phyloP scores from a whole-genome alignment of 2,329 filamentous ascomycete species.

The Aspergillus sp. region DNA sequence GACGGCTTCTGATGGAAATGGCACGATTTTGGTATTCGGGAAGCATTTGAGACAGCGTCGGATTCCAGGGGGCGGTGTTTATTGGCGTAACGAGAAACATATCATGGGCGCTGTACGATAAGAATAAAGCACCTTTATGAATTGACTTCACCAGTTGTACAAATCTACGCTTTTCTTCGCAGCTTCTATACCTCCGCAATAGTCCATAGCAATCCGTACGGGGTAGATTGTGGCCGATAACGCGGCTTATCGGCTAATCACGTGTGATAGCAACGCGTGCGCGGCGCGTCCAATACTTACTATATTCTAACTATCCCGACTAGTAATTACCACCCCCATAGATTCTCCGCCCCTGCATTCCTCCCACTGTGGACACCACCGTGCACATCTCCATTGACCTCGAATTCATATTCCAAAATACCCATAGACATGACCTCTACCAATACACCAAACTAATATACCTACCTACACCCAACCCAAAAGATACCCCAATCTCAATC shows the following conservation, averaged over 20 bases:
- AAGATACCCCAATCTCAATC: neutral
- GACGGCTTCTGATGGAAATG: slow-evolving; percentile 2
- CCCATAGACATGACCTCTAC: slow-evolving; percentile 4
- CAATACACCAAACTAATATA: neutral
- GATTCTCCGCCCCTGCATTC: slow-evolving; percentile 17
- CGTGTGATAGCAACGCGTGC: slow-evolving; percentile 24
- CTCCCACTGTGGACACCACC: neutral
- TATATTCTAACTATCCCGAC: too few relatives aligned
- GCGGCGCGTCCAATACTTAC: slow-evolving; percentile 14
- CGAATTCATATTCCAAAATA: neutral
- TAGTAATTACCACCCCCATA: neutral
- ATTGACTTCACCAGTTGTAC: neutral
- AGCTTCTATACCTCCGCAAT: neutral
- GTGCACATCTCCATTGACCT: neutral
- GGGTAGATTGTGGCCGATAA: neutral
- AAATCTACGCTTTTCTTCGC: neutral
- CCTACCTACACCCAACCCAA: slow-evolving; percentile 13
- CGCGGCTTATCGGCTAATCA: slow-evolving; percentile 10
- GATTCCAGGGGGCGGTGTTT: slow-evolving; percentile 17
- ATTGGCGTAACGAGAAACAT: slow-evolving; percentile 14
- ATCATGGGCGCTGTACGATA: slow-evolving; percentile 18
- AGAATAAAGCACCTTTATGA: neutral
- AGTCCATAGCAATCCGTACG: neutral
- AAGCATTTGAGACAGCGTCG: slow-evolving; percentile 15
- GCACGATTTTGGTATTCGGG: neutral